Evolutionary conservation across 495 filamentous ascomycete species (phyloP).

Genomic region (Cryomyces minteri): DNA sequence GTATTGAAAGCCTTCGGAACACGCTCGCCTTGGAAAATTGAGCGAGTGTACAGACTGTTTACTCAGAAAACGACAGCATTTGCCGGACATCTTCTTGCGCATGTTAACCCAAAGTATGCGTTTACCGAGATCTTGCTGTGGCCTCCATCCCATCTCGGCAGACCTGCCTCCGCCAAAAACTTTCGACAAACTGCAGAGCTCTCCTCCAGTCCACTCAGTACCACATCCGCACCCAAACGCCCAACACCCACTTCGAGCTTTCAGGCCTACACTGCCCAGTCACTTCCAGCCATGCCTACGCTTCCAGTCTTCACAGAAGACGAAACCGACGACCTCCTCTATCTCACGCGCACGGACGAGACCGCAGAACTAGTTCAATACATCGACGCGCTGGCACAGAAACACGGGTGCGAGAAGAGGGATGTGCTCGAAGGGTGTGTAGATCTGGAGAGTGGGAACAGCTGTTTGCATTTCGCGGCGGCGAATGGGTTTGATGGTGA

Average conservation of each 20-base stretch:
- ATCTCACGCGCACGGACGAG: constrained; percentile 61
- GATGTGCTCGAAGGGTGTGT: constrained; percentile 15
- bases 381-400: constrained; percentile 35
- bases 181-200: too few species aligned
- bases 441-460: constrained; percentile 53
- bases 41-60: too few species aligned
- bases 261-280: not conserved
- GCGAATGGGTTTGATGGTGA: constrained; percentile 44
- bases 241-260: not conserved
- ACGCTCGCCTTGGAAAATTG: too few species aligned
- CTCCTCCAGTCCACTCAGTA: too few species aligned
- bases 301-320: constrained; percentile 39
- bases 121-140: too few species aligned
- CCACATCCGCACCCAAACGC: not conserved
- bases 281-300: not conserved
- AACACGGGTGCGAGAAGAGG: constrained; percentile 30
- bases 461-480: constrained; percentile 67
- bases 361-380: constrained; percentile 44
- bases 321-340: constrained; percentile 74
- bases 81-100: too few species aligned
- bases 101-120: too few species aligned
- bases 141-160: too few species aligned
- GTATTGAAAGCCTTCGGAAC: too few species aligned
- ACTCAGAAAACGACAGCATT: too few species aligned
- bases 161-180: too few species aligned